Conservation (phyloP, 768 basidiomycete genomes). For the Mycena olivaceomarginata region DNA sequence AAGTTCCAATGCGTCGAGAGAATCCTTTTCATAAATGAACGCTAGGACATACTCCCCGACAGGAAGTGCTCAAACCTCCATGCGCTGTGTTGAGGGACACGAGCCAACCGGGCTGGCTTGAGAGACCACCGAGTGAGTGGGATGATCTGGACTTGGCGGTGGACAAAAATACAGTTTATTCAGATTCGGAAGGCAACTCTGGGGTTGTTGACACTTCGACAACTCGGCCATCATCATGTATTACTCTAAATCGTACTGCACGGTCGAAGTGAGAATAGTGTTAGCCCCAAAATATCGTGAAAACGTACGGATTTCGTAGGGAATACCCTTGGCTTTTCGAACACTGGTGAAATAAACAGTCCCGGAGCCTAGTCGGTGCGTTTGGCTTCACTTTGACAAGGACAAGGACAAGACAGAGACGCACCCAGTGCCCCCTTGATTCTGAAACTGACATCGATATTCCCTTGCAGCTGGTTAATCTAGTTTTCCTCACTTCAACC, state of each 20-base stretch:
- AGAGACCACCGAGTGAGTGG: no score
- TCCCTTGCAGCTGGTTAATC: constrained; percentile 86
- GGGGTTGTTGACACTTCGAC: constrained; percentile 49
- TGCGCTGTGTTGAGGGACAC: no score
- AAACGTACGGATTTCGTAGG: constrained; percentile 80
- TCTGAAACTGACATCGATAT: constrained; percentile 86
- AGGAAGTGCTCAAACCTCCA: no score
- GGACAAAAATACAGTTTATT: constrained; percentile 11
- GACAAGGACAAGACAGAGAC: constrained; percentile 36
- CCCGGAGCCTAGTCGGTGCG: constrained; percentile 70
- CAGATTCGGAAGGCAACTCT: not conserved
- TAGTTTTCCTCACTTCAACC: constrained; percentile 48
- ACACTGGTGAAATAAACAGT: constrained; percentile 92
- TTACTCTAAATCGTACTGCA: constrained; percentile 80
- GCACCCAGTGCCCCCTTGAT: constrained; percentile 83
- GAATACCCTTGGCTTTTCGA: constrained; percentile 82
- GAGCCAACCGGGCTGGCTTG: no score
- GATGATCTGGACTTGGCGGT: no score
- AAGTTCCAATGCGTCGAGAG: no score
- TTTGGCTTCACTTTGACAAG: not conserved
- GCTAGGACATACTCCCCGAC: no score
- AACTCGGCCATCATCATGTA: constrained; percentile 75
- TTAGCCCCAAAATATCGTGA: not conserved
- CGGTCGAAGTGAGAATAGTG: constrained; percentile 12
- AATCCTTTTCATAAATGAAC: no score